Evolutionary conservation across 257 asterid genomes (phyloP), one percentile per base, ranked within the genome.

Genomic region (Solanum bulbocastanum): DNA sequence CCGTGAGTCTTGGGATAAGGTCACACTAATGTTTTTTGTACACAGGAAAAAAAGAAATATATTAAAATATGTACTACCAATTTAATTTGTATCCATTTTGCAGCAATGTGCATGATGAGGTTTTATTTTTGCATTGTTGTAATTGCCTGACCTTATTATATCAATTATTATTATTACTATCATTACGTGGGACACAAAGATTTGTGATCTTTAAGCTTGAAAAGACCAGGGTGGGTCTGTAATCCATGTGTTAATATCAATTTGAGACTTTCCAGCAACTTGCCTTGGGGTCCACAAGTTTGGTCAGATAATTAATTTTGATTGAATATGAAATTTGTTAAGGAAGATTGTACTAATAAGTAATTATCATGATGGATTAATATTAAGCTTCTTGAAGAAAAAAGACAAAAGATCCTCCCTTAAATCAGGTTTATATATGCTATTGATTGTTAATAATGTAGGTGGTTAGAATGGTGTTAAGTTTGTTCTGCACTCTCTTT

Each of bases 251-350:
- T 88, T 88, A 76, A n/a, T 89, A 35, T 85, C 76, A 35, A 66
- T 20, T 66, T 86, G 65, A 72, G 69, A 30, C 68, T 58, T 86
- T 85, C 66, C 83, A 84, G 37, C 37, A 62, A 81, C 89, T 86
- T 78, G 86, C 86, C 73, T 87, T 65, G 93, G 93, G 92, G 89
- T n/a, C 92, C 94, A 91, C 93, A 74, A 68, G 75, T 88, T 88
- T 91, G 88, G 89, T 88, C 85, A 72, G 85, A 81, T 66, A 40
- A 83, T 73, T 25, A 44, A 79, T 46, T 46, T 44, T 81, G 85
- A 52, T 81, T 78, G 87, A 52, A 73, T 78, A 85, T 23, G 39
- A 56, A 56, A 71, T 18, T 44, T 76, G 60, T 87, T 36, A 87
- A 39, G 74, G 91, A 89, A 90, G 90, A 87, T 86, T 86, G 89